Evolutionary conservation across 2,329 filamentous ascomycete species (phyloP), one percentile per base, ranked within the genome.

Genomic region (Talaromyces atroroseus): DNA sequence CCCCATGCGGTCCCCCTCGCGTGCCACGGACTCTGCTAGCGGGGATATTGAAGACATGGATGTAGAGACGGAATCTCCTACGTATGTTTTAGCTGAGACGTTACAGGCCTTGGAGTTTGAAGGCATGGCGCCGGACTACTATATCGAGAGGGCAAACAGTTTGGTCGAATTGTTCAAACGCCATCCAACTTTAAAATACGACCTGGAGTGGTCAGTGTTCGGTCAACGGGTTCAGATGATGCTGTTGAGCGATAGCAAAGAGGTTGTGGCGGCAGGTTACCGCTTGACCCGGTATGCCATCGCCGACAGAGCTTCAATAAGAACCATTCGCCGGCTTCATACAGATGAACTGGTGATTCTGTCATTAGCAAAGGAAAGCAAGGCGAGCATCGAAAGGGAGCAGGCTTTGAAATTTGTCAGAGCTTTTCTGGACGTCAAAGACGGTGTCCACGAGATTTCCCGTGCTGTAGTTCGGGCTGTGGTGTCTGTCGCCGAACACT

Each of bases 161-260:
- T 80, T 99, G 8, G 94, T 97, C n/a, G 89, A 95, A 60, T 79
- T 99, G n/a, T 95, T 99, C 75, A 96, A 92, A 71, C 83, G 90
- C 53, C 85, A 97, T 71, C 90, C 91, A 1, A 92, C 90, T 1
- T 80, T 99, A 57, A 99, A 99, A 69, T 96, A 97, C 70, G 95
- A 99, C 71, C 77, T 99, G 49, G 92, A 90, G 1, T 99, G 94
- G 94, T 89, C 91, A 3, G 86, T 95, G 1, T 99, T 99, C 72
- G 94, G 95, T 1, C 75, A 95, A 49, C 84, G 94, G 45, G 92
- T 97, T 78, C 94, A 99, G 73, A 86, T 90, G 63, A 95, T 99
- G 90, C 85, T 99, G 21, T 78, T 99, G 56, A 96, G 92, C 68
- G 92, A 96, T 64, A 96, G 89, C 70, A 85, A 92, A 62, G 95